Percentiles rank a stretch among this genome's conserved stretches.
Evolutionary conservation across 164 flowering plant genomes (phyloP).

Genomic region (Saururus chinensis): DNA sequence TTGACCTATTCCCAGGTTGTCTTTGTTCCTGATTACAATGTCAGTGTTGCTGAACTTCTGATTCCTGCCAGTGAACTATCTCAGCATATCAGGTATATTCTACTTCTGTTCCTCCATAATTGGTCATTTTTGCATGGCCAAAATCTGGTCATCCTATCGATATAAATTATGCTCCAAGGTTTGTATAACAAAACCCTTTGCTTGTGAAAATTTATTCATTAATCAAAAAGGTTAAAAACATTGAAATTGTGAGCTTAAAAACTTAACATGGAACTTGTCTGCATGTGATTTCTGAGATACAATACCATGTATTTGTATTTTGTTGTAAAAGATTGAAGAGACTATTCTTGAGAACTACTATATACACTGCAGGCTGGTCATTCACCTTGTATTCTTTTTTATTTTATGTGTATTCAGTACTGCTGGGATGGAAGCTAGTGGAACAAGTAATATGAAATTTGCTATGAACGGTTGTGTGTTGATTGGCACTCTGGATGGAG

Average conservation of each 20-base stretch:
- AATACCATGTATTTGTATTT: background rate
- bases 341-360: too few relatives aligned
- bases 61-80: constrained; percentile 96
- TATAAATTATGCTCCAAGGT: too few relatives aligned
- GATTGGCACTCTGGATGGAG: constrained; percentile 95
- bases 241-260: too few relatives aligned
- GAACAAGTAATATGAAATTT: constrained; percentile 99
- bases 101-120: background rate
- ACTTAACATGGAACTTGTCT: background rate
- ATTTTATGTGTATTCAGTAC: constrained; percentile 34
- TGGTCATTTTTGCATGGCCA: background rate
- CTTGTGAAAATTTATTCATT: too few relatives aligned
- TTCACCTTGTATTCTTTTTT: constrained; percentile 2
- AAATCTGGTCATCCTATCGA: too few relatives aligned
- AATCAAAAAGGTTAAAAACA: too few relatives aligned
- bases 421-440: constrained; percentile 99
- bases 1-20: constrained; percentile 39
- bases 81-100: constrained; percentile 83
- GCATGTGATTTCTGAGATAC: background rate
- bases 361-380: too few relatives aligned
- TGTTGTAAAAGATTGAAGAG: background rate
- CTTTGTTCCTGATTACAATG: constrained; percentile 93
- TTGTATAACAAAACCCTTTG: too few relatives aligned
- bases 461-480: constrained; percentile 89
- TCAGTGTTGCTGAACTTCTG: constrained; percentile 86